Base-by-base conservation (phyloP, 2,329 filamentous ascomycete genomes). In the Piedraia hortae region DNA sequence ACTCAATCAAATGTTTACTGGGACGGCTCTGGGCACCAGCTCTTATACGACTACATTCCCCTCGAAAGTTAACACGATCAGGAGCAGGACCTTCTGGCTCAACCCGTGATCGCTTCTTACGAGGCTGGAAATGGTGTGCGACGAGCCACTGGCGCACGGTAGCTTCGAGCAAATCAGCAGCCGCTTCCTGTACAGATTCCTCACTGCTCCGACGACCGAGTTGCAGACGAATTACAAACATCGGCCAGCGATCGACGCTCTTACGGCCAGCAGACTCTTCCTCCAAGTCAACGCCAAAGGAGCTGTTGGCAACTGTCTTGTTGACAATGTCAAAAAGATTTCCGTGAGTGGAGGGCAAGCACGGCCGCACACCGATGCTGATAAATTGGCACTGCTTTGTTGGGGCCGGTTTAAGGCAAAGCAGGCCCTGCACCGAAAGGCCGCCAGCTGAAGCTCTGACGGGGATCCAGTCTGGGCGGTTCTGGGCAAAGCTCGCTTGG, bases 321-420 rank as follows among this genome's bases (percentile, higher is more conserved):
- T 93, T 93, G 26, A 90, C 53, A 26, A 71, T 65, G 23, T 73
- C 63, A 33, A 73, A 88, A 0, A 93, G 42, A 4, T 71, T 44
- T 26, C 69, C 71, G 3, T 60, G 54, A 1, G 56, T 57, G 21
- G 49, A 46, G 3, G 55, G 50, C 12, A 59, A 47, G 2, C 88
- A 33, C 0, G 78, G 74, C 5, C 55, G 48, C 5, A 78, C 58
- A 0, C 74, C 78, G 12, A 90, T 44, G 4, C 72, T 74, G 11
- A 93, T 59, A 38, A 90, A 89, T 34, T 93, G 82, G 2, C 62
- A 48, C 10, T 60, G 59, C 31, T 65, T 77, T 1, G 60, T 72
- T 1, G 77, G 68, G 10, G 60, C 59, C 0, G 80, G 74, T 1
- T 53, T 44, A 1, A 68, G 50, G 3, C 65, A 88, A 9, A 91